Percentiles rank a stretch among this genome's conserved stretches.
phyloP scores from a whole-genome alignment of 1,284 basidiomycete species.

The Earliella scabrosa region DNA sequence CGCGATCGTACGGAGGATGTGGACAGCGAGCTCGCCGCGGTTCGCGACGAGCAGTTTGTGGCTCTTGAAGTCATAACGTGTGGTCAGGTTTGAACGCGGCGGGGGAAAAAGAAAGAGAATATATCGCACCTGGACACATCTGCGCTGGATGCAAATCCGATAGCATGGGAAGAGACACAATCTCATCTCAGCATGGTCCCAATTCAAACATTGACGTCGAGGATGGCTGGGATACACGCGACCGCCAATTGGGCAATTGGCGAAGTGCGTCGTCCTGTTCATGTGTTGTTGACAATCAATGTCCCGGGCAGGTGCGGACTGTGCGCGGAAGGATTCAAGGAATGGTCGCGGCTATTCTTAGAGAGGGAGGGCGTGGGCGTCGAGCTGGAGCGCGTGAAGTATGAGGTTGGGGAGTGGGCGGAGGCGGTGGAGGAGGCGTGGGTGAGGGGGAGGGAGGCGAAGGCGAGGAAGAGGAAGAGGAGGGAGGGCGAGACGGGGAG shows the following conservation, averaged over 20 bases:
- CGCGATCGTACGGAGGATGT: conserved; percentile 58
- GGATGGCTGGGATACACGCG: conserved; percentile 33
- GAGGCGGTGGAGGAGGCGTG: conserved; percentile 59
- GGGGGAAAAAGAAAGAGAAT: too few relatives aligned
- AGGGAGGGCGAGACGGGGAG: conserved; percentile 44
- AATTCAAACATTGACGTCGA: too few relatives aligned
- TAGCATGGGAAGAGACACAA: conserved; percentile 2
- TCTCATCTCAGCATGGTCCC: too few relatives aligned
- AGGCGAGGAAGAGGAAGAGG: conserved; percentile 46
- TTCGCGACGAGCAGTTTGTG: conserved; percentile 53
- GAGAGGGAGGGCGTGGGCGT: conserved; percentile 64
- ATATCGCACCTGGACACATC: too few relatives aligned
- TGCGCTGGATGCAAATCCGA: not conserved
- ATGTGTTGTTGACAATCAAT: too few relatives aligned
- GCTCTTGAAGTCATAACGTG: too few relatives aligned
- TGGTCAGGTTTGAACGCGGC: too few relatives aligned
- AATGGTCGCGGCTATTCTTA: conserved; percentile 65
- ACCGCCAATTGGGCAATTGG: conserved; percentile 69
- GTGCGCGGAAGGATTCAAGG: too few relatives aligned
- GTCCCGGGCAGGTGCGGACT: too few relatives aligned
- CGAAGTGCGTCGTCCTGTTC: conserved; percentile 44
- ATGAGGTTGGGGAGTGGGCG: conserved; percentile 76
- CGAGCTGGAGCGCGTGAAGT: conserved; percentile 62
- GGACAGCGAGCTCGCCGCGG: conserved; percentile 57
- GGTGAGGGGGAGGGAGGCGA: conserved; percentile 46